These are phyloP conservation scores for Tephrocybe sp. DNA, from an alignment of 768 basidiomycete species.

Conservation along the genomic window DNA sequence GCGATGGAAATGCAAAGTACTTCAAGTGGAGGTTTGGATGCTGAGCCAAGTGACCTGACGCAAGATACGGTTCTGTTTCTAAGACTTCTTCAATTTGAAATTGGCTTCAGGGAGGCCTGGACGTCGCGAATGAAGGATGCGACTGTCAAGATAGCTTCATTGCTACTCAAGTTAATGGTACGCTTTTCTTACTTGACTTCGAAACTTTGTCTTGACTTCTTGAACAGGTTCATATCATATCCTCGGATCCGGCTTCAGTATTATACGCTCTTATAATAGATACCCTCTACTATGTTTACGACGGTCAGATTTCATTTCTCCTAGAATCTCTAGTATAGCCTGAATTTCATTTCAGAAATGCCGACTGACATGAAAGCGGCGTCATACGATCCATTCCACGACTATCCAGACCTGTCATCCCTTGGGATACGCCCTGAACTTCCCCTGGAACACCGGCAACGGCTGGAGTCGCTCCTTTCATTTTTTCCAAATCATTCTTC, in stretches of 20 bases:
- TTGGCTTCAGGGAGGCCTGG: conserved; percentile 64
- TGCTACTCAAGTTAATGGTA: conserved; percentile 54
- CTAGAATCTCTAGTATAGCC: background rate
- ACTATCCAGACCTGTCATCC: conserved; percentile 53
- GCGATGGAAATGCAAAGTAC: conserved; percentile 35
- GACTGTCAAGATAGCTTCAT: conserved; percentile 36
- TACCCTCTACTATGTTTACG: conserved; percentile 69
- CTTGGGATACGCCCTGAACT: conserved; percentile 53
- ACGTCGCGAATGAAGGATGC: conserved; percentile 45
- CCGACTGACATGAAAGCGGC: conserved; percentile 53
- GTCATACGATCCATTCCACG: conserved; percentile 58
- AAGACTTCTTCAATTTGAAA: conserved; percentile 69
- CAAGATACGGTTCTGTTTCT: conserved; percentile 54
- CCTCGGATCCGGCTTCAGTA: conserved; percentile 50
- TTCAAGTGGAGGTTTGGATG: conserved; percentile 15
- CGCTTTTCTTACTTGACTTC: conserved; percentile 18
- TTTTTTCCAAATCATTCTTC: conserved; percentile 46
- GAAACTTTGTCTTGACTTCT: conserved; percentile 2
- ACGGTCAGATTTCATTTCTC: conserved; percentile 45
- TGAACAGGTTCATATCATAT: conserved; percentile 51
- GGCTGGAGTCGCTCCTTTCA: conserved; percentile 57
- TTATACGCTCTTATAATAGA: conserved; percentile 69
- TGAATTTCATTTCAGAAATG: conserved; percentile 45
- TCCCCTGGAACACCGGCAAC: conserved; percentile 55
- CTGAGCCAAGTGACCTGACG: conserved; percentile 24